Percentiles rank a stretch among this genome's conserved stretches.
Evolutionary conservation across 1,139 yeast species (phyloP).

Genomic region (Scheffersomyces titani): DNA sequence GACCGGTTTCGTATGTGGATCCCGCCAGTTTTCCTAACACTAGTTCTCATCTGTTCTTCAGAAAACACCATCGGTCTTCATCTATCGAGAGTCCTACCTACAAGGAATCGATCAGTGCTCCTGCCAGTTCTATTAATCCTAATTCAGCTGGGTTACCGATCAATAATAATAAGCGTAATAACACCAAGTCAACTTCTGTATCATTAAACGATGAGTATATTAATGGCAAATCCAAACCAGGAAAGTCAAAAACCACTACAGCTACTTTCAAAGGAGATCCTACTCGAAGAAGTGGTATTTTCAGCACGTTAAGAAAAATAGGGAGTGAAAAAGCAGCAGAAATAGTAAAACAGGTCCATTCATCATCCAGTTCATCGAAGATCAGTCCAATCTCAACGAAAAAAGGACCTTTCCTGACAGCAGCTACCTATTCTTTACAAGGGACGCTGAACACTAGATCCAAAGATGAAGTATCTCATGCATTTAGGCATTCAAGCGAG

Average conservation of each 20-base stretch:
- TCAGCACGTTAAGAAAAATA: conserved; percentile 44
- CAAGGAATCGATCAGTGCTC: conserved; percentile 17
- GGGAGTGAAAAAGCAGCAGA: conserved; percentile 46
- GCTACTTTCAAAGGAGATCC: conserved; percentile 16
- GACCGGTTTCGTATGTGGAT: conserved; percentile 62
- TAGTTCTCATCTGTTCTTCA: conserved; percentile 54
- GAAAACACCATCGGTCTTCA: conserved; percentile 58
- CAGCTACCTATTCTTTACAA: not conserved
- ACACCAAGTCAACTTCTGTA: conserved; percentile 2
- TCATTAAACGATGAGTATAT: conserved; percentile 7
- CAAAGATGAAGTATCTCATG: not conserved
- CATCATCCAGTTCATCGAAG: conserved; percentile 9
- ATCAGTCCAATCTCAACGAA: not conserved
- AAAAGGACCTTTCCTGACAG: not conserved
- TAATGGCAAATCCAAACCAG: conserved; percentile 2
- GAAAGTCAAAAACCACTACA: conserved; percentile 8
- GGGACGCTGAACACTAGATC: not conserved
- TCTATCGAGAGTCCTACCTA: conserved; percentile 55
- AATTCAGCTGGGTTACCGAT: not conserved
- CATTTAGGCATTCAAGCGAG: not conserved
- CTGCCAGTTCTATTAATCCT: not conserved
- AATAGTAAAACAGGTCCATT: conserved; percentile 29
- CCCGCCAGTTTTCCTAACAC: conserved; percentile 29
- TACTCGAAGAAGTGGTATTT: conserved; percentile 35
- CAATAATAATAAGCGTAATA: not conserved